Base-by-base conservation (phyloP, 1,284 basidiomycete species). In the Afroboletus lepidellus region DNA sequence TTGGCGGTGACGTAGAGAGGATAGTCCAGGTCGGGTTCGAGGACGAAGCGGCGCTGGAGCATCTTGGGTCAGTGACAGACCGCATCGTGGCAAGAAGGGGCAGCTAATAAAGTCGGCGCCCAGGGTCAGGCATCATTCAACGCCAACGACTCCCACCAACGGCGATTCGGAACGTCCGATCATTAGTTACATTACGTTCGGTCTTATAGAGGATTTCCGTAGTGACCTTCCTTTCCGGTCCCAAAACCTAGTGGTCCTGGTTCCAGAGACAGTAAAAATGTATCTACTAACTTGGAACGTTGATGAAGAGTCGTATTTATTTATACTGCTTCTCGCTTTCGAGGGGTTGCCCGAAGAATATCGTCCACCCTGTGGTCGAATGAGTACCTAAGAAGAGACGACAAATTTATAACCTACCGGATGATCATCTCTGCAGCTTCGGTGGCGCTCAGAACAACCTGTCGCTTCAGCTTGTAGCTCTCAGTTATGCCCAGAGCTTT, bases 391-490 rank as follows among this genome's bases (percentile, higher is more conserved):
- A 47, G 39, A 18, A 23, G 20, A 20, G 8, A 37, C 23, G 47
- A 34, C n/a, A 25, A 43, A 44, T 7, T 29, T 15, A 37, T 16
- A 39, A 79, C 91, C 33, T 72, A 94, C 84, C 96, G 82, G 60
- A 99, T 80, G 60, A 98, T 98, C 94, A 99, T 98, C 77, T 99
- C 97, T 2, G 94, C 90, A 9, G 96, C 97, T 71, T 99, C 97
- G 57, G 87, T 94, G 1, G 97, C 95, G 62, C 91, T 94, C 48
- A 92, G 74, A 4, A 99, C 88, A 0, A 99, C 95, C 73, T 98
- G 95, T 41, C 88, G 78, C 77, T 99, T 99, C 58, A 99, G 78
- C 78, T 99, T 99, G 76, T 94, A 99, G 63, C 90, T 94, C 75
- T 99, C 96, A 0, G 94, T 97, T 37, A 99, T 75, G 36, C 96